Conservation (phyloP, 2,329 filamentous ascomycete genomes). For the Curvularia verruculosa region DNA sequence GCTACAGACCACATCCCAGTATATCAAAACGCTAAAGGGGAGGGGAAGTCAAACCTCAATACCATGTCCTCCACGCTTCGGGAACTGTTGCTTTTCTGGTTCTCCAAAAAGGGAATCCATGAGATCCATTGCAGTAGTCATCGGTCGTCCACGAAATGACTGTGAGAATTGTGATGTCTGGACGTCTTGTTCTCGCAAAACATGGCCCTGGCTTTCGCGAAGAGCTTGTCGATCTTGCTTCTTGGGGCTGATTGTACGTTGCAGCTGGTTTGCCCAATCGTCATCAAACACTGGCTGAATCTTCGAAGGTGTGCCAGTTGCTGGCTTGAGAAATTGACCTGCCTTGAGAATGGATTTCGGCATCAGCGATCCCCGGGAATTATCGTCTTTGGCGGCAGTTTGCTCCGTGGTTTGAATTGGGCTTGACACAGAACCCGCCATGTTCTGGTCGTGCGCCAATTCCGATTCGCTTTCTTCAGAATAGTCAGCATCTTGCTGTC, state of each 20-base stretch:
- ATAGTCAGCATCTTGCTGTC: conserved; percentile 65
- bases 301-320: conserved; percentile 61
- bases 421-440: conserved; percentile 78
- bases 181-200: conserved; percentile 57
- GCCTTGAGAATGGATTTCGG: conserved; percentile 59
- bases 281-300: conserved; percentile 66
- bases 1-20: conserved; percentile 50
- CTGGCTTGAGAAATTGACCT: conserved; percentile 38
- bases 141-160: conserved; percentile 60
- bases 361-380: conserved; percentile 43
- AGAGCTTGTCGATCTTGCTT: conserved; percentile 85
- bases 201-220: conserved; percentile 66
- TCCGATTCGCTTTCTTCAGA: conserved; percentile 73
- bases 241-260: conserved; percentile 89
- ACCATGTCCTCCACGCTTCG: conserved; percentile 63
- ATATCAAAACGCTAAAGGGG: conserved; percentile 40
- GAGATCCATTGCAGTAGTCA: conserved; percentile 88
- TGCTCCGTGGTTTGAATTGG: conserved; percentile 79
- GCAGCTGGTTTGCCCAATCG: conserved; percentile 92
- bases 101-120: conserved; percentile 93
- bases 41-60: conserved; percentile 84
- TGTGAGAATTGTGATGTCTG: conserved; percentile 43
- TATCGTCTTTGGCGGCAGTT: conserved; percentile 51
- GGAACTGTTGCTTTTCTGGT: conserved; percentile 57
- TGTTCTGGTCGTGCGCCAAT: conserved; percentile 70